Evolutionary conservation across 1,284 basidiomycete genomes (phyloP), one percentile per base, ranked within the genome.

Genomic region (Hypsizygus ulmarius): DNA sequence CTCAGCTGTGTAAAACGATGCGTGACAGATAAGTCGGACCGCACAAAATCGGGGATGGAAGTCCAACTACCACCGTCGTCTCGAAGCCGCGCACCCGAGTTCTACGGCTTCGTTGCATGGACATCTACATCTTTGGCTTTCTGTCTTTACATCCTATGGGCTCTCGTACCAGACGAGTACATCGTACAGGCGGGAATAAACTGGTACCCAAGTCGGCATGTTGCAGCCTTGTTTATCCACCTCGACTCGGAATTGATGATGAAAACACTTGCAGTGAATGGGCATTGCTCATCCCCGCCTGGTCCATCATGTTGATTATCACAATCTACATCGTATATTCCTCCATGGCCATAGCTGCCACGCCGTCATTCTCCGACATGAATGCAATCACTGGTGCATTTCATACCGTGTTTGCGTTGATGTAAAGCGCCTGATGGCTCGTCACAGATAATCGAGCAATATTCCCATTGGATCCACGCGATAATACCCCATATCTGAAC

Each of bases 171-270:
- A 18, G 78, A 81, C 51, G 63, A 67, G 19, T 81, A 72, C 63
- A 82, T 93, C 47, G 54, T 78, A 42, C 70, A 69, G 61, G 62
- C 81, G 11, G 90, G 90, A 12, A 78, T 93, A 52, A 72, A 78
- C 4, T 94, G 91, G 91, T 92, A 93, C 64, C 92, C 92, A n/a
- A 90, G 76, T 61, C 75, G 90, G 92, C 90, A 52, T 59, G 81
- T 28, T 45, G 38, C 15, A 49, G 27, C 25, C 43, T 45, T 41
- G 9, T 33, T 35, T 15, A 47, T 39, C 27, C 3, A 14, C 15
- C 41, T 33, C 40, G 7, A 19, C 29, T 27, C 37, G 21, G 38
- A 18, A 21, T 21, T 19, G 3, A 38, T 47, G 19, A 12, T 38
- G 36, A 27, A 43, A 14, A 44, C 33, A 39, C 36, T 27, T 9